phyloP scores from a whole-genome alignment of 2,329 filamentous ascomycete genomes.

The Ambrosiella cleistominuta region DNA sequence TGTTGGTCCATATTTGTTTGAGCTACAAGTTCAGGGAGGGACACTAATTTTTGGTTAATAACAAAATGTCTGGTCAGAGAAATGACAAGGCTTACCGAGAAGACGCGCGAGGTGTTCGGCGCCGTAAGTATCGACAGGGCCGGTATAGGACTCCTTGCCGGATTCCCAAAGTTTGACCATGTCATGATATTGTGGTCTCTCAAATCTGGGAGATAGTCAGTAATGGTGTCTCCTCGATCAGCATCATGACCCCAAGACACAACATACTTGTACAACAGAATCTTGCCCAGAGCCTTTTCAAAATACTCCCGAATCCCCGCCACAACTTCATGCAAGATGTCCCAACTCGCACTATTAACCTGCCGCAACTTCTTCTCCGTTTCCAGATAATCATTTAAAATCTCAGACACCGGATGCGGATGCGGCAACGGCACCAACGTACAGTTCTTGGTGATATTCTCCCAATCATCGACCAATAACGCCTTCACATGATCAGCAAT shows the following conservation, averaged over 20 bases:
- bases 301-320: slow-evolving; percentile 85
- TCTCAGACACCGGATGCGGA: slow-evolving; percentile 52
- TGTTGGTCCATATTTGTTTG: slow-evolving; percentile 97
- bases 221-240: background rate
- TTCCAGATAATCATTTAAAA: slow-evolving; percentile 64
- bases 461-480: slow-evolving; percentile 93
- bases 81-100: slow-evolving; percentile 45
- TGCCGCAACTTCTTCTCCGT: slow-evolving; percentile 51
- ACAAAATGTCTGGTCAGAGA: background rate
- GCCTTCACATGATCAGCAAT: slow-evolving; percentile 84
- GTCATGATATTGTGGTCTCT: slow-evolving; percentile 73
- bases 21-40: slow-evolving; percentile 79
- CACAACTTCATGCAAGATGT: slow-evolving; percentile 80
- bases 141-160: slow-evolving; percentile 46
- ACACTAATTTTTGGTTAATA: slow-evolving; percentile 38
- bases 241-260: background rate
- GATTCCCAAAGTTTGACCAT: slow-evolving; percentile 53
- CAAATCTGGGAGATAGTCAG: slow-evolving; percentile 41
- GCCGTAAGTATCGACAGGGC: slow-evolving; percentile 68
- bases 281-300: slow-evolving; percentile 70
- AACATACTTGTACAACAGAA: slow-evolving; percentile 61
- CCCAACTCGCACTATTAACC: slow-evolving; percentile 51
- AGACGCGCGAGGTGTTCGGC: slow-evolving; percentile 81
- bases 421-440: slow-evolving; percentile 77
- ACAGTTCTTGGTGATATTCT: slow-evolving; percentile 90